Base-by-base conservation (phyloP, 176 grass and related monocot genomes). In the Hyparrhenia diplandra region DNA sequence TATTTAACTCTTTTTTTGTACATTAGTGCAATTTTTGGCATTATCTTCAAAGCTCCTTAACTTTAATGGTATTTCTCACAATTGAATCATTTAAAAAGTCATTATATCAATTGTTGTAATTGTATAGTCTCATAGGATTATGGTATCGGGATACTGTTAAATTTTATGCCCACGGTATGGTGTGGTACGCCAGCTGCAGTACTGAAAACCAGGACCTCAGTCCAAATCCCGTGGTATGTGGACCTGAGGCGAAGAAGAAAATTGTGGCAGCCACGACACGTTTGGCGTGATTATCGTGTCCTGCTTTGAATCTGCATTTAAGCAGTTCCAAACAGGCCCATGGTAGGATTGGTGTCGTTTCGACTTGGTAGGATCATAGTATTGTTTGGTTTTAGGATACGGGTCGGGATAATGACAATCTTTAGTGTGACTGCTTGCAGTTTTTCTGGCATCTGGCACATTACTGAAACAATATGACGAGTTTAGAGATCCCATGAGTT, bases 241-340 rank as follows among this genome's bases (percentile, higher is more conserved):
- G n/a, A n/a, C n/a, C 9, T 41, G 31, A 4, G 31, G 31, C n/a
- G n/a, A n/a, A 2, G 4, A 32, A 52, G 49, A 52, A 52, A 55
- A 55, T n/a, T 0, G 2, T 0, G 0, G 51, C 2, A 0, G 18
- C 8, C 51, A n/a, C 2, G 1, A 0, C 51, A n/a, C 20, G 2
- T 55, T 55, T 55, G 20, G 0, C 8, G 0, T 4, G 20, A 55
- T 55, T 55, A 55, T 55, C 0, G 2, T 0, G 20, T 17, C n/a
- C 20, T 10, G 20, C 51, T 2, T 6, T n/a, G 20, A 55, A 9
- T 55, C 18, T 2, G 8, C 7, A 9, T 55, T 55, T n/a, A 21
- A 8, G 18, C 6, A 2, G 51, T 55, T 55, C 20, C 20, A n/a
- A 9, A 55, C 49, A 52, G 18, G 51, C 20, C 51, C 17, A 52